Evolutionary conservation across 768 basidiomycete genomes (phyloP), one percentile per base, ranked within the genome.

Genomic region (Boletus sensibilis): DNA sequence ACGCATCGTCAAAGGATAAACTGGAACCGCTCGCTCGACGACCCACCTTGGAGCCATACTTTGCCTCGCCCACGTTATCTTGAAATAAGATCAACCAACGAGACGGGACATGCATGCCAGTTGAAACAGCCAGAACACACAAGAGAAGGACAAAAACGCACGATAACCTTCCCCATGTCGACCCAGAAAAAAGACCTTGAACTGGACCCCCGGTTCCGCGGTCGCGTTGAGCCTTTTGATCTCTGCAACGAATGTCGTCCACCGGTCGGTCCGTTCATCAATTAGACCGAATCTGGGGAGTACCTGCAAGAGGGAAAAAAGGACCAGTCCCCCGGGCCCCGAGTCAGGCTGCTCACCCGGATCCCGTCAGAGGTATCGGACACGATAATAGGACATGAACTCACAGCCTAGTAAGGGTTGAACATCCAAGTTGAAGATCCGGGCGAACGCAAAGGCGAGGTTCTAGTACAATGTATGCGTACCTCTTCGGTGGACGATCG

Each of bases 51-150:
- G 76, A 75, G 1, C 87, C 88, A 64, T 91, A 88, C 65, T 88
- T 87, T 8, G 74, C 72, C 61, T 85, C 82, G 0, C 75, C 90
- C 0, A 86, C 77, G 59, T 92, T 92, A 72, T 92, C 87, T 90
- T 21, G 18, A 41, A 0, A 25, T 9, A 9, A 11, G 20, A 21
- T 47, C 18, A 43, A 13, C 23, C 12, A 18, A 31, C 11, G 11
- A 25, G 37, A 25, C 29, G n/a, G 25, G 35, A n/a, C 25, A 20
- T 4, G 6, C 16, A 9, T 10, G 46, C 13, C 46, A 47, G 8
- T 1, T 7, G 14, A 46, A 8, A 46, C 3, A 2, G 1, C 3
- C 8, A 9, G 33, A 38, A 3, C 8, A 20, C 29, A 13, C 16
- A 13, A 20, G 38, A n/a, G 11, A 23, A 13, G 10, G 5, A 0